Conservation (phyloP, 177 flowering plant genomes). For the Vitis hybrid region DNA sequence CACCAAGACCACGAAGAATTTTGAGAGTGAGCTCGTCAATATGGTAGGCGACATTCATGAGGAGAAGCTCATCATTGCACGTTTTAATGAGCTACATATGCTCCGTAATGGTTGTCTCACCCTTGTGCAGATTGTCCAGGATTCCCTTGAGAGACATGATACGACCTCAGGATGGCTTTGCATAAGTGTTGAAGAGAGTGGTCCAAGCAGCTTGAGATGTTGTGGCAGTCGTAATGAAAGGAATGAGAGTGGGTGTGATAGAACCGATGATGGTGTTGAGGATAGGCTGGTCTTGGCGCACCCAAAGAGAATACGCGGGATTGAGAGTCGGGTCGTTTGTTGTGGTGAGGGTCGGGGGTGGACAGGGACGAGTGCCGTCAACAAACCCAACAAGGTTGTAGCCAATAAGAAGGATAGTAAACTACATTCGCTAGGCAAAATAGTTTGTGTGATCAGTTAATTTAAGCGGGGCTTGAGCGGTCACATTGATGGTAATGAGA, state of each 20-base stretch:
- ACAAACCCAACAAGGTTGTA: not conserved
- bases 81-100: not conserved
- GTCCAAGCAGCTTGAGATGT: no score
- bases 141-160: no score
- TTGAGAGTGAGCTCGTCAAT: not conserved
- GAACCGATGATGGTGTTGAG: not conserved
- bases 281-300: not conserved
- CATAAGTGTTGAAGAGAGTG: no score
- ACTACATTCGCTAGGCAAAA: no score
- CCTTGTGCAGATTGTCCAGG: not conserved
- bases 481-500: no score
- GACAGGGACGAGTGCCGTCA: not conserved
- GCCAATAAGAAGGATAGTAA: not conserved
- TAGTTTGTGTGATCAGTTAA: no score
- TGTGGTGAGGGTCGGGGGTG: not conserved
- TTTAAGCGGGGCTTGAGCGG: no score
- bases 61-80: not conserved
- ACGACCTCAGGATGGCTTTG: no score
- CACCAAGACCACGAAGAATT: not conserved
- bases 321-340: not conserved
- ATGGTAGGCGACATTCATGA: not conserved
- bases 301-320: not conserved
- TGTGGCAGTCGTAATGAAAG: not conserved
- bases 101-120: not conserved
- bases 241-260: not conserved